Evolutionary conservation across 2,329 filamentous ascomycete species (phyloP), one percentile per base, ranked within the genome.

Genomic region (Fusarium sp.): DNA sequence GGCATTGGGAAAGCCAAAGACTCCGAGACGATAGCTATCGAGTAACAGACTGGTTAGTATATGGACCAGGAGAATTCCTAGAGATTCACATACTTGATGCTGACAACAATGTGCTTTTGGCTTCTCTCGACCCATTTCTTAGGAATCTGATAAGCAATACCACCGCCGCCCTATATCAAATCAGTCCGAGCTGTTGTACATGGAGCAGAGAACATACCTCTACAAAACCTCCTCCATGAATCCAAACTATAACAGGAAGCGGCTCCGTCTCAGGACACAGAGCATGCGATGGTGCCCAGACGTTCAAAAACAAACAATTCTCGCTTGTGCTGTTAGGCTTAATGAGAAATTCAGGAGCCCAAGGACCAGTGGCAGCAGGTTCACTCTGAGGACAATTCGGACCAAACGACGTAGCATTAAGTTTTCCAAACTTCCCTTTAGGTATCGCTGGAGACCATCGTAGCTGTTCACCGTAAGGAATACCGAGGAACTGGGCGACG

Each of bases 301-400:
- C 9, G 16, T 64, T 56, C 6, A 58, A 9, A 3, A 49, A 63
- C 7, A 64, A 8, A 11, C 61, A 63, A 7, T 57, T 45, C 6
- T 64, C 61, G 11, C n/a, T 47, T 10, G 61, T 64, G 4, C 61
- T 64, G 16, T 58, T 64, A 0, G 59, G 59, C 5, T 57, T 64
- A 29, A 64, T 64, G 18, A 64, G 16, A 16, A 64, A 64, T 8
- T 58, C 61, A 12, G 59, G 43, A 6, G n/a, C 34, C 61, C 59
- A 58, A 8, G 11, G 20, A 10, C 59, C 43, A 12, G 9, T 46
- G 5, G 29, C 34, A 5, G 22, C 38, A 12, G 61, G 59, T 40
- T 64, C 61, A 18, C 47, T 29, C 8, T 64, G 61, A 47, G 59
- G 49, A 30, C 59, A 64, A n/a, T 53, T 45, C 3, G 61, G 24